Evolutionary conservation across 2,329 filamentous ascomycete species (phyloP).

Genomic region (Hypoxylon sp.): DNA sequence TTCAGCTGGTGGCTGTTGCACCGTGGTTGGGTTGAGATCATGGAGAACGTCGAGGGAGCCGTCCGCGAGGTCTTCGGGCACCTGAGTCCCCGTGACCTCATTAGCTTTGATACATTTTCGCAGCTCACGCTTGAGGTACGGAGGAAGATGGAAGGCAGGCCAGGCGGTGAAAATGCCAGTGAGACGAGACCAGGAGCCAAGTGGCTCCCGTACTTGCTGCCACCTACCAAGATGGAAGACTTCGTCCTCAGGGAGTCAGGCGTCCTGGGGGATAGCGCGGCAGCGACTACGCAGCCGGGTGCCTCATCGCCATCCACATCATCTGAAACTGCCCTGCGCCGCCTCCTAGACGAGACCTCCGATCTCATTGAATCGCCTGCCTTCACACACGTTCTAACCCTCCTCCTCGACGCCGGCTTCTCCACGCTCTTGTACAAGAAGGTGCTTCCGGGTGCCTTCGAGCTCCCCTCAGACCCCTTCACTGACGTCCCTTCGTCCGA

Average conservation of each 20-base stretch:
- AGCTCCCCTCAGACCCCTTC: constrained; percentile 65
- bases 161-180: constrained; percentile 54
- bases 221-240: constrained; percentile 82
- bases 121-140: constrained; percentile 87
- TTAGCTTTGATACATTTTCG: constrained; percentile 84
- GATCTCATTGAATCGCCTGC: constrained; percentile 95
- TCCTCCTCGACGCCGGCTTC: constrained; percentile 90
- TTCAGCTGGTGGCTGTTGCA: constrained; percentile 99
- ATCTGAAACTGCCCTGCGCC: constrained; percentile 73
- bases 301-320: constrained; percentile 47
- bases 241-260: constrained; percentile 89
- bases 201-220: constrained; percentile 90
- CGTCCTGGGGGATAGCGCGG: constrained; percentile 71
- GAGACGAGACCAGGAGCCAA: constrained; percentile 63
- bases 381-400: constrained; percentile 87
- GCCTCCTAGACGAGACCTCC: constrained; percentile 93
- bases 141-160: constrained; percentile 82
- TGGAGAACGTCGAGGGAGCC: constrained; percentile 84
- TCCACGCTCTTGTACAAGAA: constrained; percentile 86
- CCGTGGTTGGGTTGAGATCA: constrained; percentile 86
- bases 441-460: constrained; percentile 84
- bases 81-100: constrained; percentile 88
- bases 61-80: constrained; percentile 92
- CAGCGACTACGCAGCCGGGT: constrained; percentile 54
- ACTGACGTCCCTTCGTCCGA: constrained; percentile 21